phyloP scores from a whole-genome alignment of 2,329 filamentous ascomycete genomes.

The Aureobasidium zeae region DNA sequence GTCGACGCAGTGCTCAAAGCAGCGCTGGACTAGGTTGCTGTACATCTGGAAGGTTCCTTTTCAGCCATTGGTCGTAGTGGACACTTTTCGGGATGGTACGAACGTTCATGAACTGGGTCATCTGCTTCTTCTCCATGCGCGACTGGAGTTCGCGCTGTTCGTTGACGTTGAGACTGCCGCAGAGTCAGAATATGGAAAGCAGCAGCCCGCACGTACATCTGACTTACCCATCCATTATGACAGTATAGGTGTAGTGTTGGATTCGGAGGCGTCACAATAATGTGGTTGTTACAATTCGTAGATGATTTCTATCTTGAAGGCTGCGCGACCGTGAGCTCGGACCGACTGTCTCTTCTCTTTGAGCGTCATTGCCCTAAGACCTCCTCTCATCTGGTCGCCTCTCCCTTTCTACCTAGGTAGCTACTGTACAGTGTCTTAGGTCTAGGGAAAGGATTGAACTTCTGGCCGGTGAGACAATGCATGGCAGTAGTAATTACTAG shows the following conservation, averaged over 20 bases:
- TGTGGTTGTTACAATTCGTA: no score
- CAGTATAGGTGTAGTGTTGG: background rate
- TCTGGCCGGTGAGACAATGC: no score
- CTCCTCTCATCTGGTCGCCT: no score
- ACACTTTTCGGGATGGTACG: slow-evolving; percentile 30
- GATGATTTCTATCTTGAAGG: no score
- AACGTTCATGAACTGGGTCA: slow-evolving; percentile 98
- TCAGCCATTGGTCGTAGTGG: background rate
- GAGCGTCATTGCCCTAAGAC: no score
- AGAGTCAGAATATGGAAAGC: background rate
- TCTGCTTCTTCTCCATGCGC: slow-evolving; percentile 95
- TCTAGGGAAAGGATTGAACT: no score
- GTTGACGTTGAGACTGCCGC: slow-evolving; percentile 54
- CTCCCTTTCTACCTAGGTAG: no score
- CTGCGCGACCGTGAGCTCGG: no score
- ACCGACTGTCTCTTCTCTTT: no score
- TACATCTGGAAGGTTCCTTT: slow-evolving; percentile 46
- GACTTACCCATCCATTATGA: slow-evolving; percentile 31
- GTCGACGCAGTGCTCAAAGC: slow-evolving; percentile 95
- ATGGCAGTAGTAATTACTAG: no score
- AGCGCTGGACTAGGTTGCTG: slow-evolving; percentile 69
- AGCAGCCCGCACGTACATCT: background rate
- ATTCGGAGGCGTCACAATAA: no score
- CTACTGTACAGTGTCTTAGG: no score
- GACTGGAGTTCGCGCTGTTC: slow-evolving; percentile 90